Base-by-base conservation (phyloP, 2,329 filamentous ascomycete genomes). In the Pseudogymnoascus sp. region DNA sequence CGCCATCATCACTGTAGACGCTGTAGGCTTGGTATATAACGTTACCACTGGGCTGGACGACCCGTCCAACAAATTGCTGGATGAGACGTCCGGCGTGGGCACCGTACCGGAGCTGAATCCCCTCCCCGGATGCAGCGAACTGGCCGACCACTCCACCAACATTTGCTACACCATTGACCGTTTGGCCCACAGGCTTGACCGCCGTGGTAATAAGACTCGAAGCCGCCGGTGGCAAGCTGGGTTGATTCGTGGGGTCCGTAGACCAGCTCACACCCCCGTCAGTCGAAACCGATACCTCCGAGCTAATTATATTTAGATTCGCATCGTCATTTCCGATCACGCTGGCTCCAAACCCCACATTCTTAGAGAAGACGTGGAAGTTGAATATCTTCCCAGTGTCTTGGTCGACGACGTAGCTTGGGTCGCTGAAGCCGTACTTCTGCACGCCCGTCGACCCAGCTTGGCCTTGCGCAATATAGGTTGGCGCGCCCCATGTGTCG, bases 361-460 rank as follows among this genome's bases (percentile, higher is more conserved):
- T 56, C 50, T 56, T 56, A 10, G 50, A 56, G 50, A 56, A 56
- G 50, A 56, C 50, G 50, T 56, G 50, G 28, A 56, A 56, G n/a
- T 56, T 56, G 50, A 56, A 56, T 14, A 56, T 2, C 28, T 34
- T 56, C 5, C 50, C 50, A 7, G 50, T 56, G 7, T 34, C 16
- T 6, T 16, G 25, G 16, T 56, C 50, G 28, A 56, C 28, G 50
- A 56, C 6, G 16, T 56, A 56, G 28, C 50, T 56, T 5, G 50
- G 50, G 25, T 56, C 50, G 16, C 50, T 56, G 25, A 56, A 56
- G 50, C 50, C 50, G 16, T 56, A 56, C 50, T 56, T 18, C 11
- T 34, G 50, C 16, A 56, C 50, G 50, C 50, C 50, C 11, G 50
- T 56, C 4, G 50, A 16, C 3, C 50, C 50, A 4, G 50, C 1